Percentiles rank a stretch among this genome's conserved stretches.
Conservation (phyloP, 495 filamentous ascomycete genomes). For the Penicillium daleae region DNA sequence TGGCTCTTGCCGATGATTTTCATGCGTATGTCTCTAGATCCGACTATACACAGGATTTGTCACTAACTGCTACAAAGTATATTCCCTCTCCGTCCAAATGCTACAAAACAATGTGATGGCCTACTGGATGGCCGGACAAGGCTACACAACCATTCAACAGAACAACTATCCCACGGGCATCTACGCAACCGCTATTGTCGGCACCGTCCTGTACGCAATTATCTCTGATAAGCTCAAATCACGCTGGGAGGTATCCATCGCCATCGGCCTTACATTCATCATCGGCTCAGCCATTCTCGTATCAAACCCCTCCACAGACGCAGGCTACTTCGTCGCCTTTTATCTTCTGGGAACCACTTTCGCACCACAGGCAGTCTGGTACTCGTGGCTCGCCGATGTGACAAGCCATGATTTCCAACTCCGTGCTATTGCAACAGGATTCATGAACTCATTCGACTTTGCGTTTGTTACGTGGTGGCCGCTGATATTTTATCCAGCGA, state of each 20-base stretch:
- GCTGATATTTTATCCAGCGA: slow-evolving; percentile 40
- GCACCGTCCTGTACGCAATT: slow-evolving; percentile 37
- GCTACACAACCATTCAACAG: slow-evolving; percentile 38
- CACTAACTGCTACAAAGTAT: slow-evolving; percentile 22
- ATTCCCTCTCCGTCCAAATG: slow-evolving; percentile 38
- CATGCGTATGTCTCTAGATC: slow-evolving; percentile 31
- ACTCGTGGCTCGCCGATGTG: slow-evolving; percentile 43
- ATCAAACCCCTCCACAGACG: slow-evolving; percentile 25
- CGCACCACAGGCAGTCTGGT: slow-evolving; percentile 43
- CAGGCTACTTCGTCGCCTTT: slow-evolving; percentile 38
- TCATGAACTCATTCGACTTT: slow-evolving; percentile 47
- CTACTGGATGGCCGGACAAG: slow-evolving; percentile 40
- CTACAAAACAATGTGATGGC: slow-evolving; percentile 43
- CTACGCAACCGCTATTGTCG: slow-evolving; percentile 38
- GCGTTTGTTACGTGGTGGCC: slow-evolving; percentile 45
- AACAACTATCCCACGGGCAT: slow-evolving; percentile 42
- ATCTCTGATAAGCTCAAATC: slow-evolving; percentile 41
- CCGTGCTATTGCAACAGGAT: slow-evolving; percentile 39
- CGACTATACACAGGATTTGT: not conserved
- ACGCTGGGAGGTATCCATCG: slow-evolving; percentile 40
- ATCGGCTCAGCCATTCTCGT: slow-evolving; percentile 40
- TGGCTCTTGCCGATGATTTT: slow-evolving; percentile 40
- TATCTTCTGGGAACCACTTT: slow-evolving; percentile 41
- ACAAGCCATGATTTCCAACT: slow-evolving; percentile 40
- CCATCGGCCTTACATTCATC: slow-evolving; percentile 39